These are phyloP conservation scores for Tulasnella sp. DNA, from an alignment of 768 basidiomycete genomes.

Conservation along the genomic window DNA sequence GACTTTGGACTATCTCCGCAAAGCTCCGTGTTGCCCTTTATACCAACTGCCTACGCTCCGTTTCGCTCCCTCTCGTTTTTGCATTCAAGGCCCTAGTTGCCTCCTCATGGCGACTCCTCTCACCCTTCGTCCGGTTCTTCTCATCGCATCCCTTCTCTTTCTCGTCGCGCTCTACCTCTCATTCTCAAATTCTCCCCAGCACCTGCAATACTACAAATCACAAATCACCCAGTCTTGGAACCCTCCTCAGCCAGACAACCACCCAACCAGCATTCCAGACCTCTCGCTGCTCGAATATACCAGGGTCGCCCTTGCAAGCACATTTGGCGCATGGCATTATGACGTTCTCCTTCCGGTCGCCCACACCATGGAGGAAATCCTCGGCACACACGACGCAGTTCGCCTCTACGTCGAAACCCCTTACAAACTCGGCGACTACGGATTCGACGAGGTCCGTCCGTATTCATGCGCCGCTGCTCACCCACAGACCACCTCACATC, in stretches of 20 bases:
- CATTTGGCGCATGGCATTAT: constrained; percentile 12
- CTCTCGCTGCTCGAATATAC: background rate
- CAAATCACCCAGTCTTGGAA: background rate
- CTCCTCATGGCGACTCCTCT: background rate
- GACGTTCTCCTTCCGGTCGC: constrained; percentile 11
- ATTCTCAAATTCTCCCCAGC: background rate
- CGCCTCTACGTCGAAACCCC: constrained; percentile 16
- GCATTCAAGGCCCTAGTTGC: background rate
- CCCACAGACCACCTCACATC: background rate
- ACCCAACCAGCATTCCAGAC: background rate
- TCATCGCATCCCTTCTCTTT: background rate
- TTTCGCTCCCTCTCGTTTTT: background rate
- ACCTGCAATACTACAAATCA: background rate
- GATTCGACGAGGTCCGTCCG: constrained; percentile 2
- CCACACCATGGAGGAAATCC: background rate
- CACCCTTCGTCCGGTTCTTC: background rate
- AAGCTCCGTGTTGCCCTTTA: background rate
- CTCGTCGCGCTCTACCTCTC: background rate
- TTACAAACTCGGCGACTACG: background rate
- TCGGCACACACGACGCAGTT: constrained; percentile 4
- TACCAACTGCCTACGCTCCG: background rate
- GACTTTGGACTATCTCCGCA: too few species aligned
- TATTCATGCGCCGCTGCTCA: background rate
- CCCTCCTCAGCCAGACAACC: background rate
- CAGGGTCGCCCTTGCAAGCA: background rate